phyloP scores from a whole-genome alignment of 768 basidiomycete species.

The Jaapia argillacea region DNA sequence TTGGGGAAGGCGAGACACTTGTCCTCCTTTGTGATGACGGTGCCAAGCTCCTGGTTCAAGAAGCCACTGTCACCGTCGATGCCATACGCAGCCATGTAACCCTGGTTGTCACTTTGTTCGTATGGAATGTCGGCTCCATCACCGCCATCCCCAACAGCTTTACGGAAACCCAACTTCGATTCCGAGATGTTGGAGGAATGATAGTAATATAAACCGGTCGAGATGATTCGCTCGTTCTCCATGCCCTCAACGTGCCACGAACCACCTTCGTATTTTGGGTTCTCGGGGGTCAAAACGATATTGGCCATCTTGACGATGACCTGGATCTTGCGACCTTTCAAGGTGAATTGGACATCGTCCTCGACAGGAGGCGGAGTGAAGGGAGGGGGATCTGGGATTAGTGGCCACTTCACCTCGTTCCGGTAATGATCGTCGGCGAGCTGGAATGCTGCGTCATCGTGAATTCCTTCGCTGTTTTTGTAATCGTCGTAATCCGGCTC shows the following conservation, averaged over 20 bases:
- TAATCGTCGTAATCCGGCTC: too few relatives aligned
- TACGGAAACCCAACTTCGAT: conserved; percentile 21
- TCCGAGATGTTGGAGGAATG: conserved; percentile 22
- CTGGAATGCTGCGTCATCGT: too few relatives aligned
- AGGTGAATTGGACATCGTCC: neutral
- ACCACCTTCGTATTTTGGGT: conserved; percentile 25
- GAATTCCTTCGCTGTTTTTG: too few relatives aligned
- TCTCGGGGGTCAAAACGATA: conserved; percentile 25
- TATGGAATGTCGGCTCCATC: neutral
- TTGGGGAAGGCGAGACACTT: conserved; percentile 17
- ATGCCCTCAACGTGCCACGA: conserved; percentile 30
- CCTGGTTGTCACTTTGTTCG: neutral
- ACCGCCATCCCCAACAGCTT: conserved; percentile 2
- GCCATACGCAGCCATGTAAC: neutral
- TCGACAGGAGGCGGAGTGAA: neutral
- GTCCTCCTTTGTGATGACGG: conserved; percentile 23
- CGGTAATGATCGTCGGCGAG: too few relatives aligned
- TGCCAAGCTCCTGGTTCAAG: too few relatives aligned
- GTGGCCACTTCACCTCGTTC: neutral
- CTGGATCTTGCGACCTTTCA: conserved; percentile 9
- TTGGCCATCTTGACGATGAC: conserved; percentile 24
- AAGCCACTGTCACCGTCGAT: conserved; percentile 6
- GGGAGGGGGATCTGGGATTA: neutral
- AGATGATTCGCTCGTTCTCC: conserved; percentile 16
- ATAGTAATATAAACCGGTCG: conserved; percentile 18